Conservation (phyloP, 768 basidiomycete species). For the Tubosaeta sp. region DNA sequence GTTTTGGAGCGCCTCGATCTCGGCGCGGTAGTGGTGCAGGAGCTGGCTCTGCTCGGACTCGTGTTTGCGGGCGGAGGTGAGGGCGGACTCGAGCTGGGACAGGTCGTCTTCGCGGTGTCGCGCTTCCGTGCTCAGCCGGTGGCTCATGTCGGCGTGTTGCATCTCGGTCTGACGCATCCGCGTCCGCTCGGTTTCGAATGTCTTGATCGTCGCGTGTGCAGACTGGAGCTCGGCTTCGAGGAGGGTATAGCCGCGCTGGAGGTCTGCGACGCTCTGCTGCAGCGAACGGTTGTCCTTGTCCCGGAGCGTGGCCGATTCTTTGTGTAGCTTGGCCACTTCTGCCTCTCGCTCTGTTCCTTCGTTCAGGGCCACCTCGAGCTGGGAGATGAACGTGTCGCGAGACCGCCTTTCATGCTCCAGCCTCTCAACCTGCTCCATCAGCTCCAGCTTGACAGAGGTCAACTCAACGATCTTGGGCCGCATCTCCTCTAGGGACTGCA, state of each 20-base stretch:
- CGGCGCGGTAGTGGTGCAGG: slow-evolving; percentile 59
- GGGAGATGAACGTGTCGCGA: slow-evolving; percentile 53
- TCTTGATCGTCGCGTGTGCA: slow-evolving; percentile 48
- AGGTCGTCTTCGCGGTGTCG: slow-evolving; percentile 54
- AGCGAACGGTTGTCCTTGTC: slow-evolving; percentile 51
- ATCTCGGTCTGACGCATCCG: slow-evolving; percentile 52
- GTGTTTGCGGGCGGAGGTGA: slow-evolving; percentile 43
- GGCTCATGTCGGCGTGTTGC: slow-evolving; percentile 54
- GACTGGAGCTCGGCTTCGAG: slow-evolving; percentile 60
- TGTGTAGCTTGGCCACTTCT: slow-evolving; percentile 40
- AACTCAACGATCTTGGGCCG: slow-evolving; percentile 80
- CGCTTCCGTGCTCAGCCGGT: slow-evolving; percentile 43
- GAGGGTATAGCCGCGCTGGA: slow-evolving; percentile 58
- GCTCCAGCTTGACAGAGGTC: slow-evolving; percentile 64
- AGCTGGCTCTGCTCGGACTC: slow-evolving; percentile 63
- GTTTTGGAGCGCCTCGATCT: slow-evolving; percentile 66
- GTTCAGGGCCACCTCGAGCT: slow-evolving; percentile 57
- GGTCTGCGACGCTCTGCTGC: slow-evolving; percentile 49
- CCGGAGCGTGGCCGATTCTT: slow-evolving; percentile 41
- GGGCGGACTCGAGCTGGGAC: slow-evolving; percentile 44
- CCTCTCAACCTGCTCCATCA: slow-evolving; percentile 58
- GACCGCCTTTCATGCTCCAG: slow-evolving; percentile 51
- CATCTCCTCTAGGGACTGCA: slow-evolving; percentile 83
- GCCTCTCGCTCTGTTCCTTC: slow-evolving; percentile 51
- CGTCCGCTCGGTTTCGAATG: slow-evolving; percentile 63